Evolutionary conservation across 2,329 filamentous ascomycete genomes (phyloP).

Genomic region (Zymoseptoria pseudotritici): DNA sequence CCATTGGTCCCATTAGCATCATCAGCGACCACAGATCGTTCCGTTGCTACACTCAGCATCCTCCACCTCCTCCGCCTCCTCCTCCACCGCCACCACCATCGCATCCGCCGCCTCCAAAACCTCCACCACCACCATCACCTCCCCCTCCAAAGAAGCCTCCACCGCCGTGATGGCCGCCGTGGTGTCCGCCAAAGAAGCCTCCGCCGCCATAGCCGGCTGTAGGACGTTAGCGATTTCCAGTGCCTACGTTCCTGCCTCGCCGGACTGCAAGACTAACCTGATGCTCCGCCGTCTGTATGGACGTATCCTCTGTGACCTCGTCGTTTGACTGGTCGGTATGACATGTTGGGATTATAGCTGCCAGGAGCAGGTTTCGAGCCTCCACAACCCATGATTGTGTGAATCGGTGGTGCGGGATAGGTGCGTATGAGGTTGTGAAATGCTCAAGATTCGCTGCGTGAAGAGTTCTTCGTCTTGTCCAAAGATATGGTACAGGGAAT

Average conservation of each 20-base stretch:
- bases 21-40: not conserved
- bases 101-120: not conserved
- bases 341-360: not conserved
- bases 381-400: not conserved
- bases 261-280: not conserved
- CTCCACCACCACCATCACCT: not conserved
- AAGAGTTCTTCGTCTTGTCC: not conserved
- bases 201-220: not conserved
- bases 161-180: not conserved
- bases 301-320: not conserved
- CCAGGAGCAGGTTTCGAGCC: not conserved
- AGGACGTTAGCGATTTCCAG: not conserved
- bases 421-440: not conserved
- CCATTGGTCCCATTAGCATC: not conserved
- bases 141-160: not conserved
- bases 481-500: not conserved
- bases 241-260: not conserved
- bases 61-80: not conserved
- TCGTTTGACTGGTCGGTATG: not conserved
- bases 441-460: not conserved
- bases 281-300: not conserved
- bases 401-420: not conserved
- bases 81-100: not conserved
- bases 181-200: constrained; percentile 1
- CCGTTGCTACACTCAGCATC: not conserved